Conservation (phyloP, 768 basidiomycete species). For the Leccinum fibrillosum region DNA sequence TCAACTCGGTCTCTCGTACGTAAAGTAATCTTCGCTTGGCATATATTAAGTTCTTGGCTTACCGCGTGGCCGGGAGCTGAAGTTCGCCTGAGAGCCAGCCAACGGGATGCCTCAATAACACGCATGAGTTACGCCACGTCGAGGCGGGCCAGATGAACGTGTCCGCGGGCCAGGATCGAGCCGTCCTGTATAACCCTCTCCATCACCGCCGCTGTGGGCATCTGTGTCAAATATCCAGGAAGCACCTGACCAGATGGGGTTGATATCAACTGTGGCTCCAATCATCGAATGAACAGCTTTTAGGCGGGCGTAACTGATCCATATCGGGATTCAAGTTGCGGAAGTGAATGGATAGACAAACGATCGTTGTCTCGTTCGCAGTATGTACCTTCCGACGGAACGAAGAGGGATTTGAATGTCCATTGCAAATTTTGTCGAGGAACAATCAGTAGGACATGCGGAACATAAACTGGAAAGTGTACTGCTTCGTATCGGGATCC, state of each 20-base stretch:
- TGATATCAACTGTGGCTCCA: background rate
- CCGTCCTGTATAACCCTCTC: background rate
- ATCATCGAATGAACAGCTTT: background rate
- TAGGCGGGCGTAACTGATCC: slow-evolving; percentile 8
- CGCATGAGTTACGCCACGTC: background rate
- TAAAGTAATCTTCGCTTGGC: slow-evolving; percentile 1
- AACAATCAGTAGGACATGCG: slow-evolving; percentile 43
- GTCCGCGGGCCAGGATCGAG: background rate
- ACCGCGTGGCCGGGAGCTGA: background rate
- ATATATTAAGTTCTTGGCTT: background rate
- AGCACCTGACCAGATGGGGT: background rate
- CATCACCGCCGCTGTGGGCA: background rate
- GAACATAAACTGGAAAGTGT: slow-evolving; percentile 98
- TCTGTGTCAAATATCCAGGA: background rate
- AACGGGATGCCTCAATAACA: background rate
- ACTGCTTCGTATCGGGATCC: slow-evolving; percentile 99
- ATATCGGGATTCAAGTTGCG: slow-evolving; percentile 1
- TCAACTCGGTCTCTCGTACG: background rate
- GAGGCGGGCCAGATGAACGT: background rate
- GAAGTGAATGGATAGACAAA: background rate
- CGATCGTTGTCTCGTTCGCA: background rate
- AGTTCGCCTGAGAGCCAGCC: background rate
- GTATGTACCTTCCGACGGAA: slow-evolving; percentile 3
- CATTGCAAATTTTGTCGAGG: slow-evolving; percentile 8
- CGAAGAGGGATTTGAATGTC: background rate